Evolutionary conservation across 2,329 filamentous ascomycete species (phyloP), one percentile per base, ranked within the genome.

Genomic region (Cladosporium colombiae): DNA sequence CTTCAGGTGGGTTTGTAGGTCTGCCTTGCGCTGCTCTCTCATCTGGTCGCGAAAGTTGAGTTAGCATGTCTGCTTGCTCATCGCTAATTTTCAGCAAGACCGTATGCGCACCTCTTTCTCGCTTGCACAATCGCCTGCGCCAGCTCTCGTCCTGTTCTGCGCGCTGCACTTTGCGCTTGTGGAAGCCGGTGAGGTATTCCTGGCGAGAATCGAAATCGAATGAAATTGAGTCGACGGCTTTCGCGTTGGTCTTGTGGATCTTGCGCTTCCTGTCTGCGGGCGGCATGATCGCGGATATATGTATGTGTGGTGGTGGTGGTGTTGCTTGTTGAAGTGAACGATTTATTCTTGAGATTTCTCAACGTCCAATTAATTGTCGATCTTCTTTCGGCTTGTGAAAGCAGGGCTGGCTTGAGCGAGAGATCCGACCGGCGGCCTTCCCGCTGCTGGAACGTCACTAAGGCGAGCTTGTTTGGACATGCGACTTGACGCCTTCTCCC

Each of bases 131-230:
- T 91, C 77, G 97, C 93, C 74, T 87, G 88, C 3, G 92, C 91
- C 71, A 90, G 84, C 71, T 95, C 92, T 75, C 95, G 91, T 1
- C 94, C 94, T 89, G 84, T 81, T 96, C 96, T 70, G 89, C 88
- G 44, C 95, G 86, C 77, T 92, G 90, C 62, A 91, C 81, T 79
- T 97, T 98, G 78, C 95, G 90, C 84, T 98, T 99, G 82, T 94
- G 93, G 80, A 99, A 99, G 2, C 95, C 95, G 0, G 93, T 97
- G 66, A 99, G 84, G 76, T 91, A 99, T 74, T 98, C 93, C 70
- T 90, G 82, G 70, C 95, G 89, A 55, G 91, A 91, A 68, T 85
- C 84, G 68, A 85, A 81, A 80, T 99, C 93, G 80, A 98, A 99
- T 62, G 83, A 87, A 78, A 99, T 90, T 77, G 96, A 92, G 74